A percentile compares a stretch with the other conserved stretches of the same genome.
These are phyloP conservation scores for Cryptomeria japonica DNA, from an alignment of 75 land plant species.

Conservation along the genomic window DNA sequence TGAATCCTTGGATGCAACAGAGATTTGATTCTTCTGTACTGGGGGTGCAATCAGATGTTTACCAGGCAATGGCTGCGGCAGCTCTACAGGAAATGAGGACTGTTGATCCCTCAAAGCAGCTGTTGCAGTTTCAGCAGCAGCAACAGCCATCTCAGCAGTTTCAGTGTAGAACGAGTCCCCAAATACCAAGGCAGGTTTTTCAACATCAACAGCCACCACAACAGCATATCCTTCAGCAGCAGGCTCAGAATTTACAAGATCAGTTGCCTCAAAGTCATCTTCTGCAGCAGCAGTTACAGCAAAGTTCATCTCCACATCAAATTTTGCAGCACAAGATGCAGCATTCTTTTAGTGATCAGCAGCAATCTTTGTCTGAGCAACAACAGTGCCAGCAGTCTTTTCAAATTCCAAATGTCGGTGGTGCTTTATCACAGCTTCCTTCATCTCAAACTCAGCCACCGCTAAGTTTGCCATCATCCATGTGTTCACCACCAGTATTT, in stretches of 20 bases:
- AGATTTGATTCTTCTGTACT: conserved; percentile 62
- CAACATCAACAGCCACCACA: conserved; percentile 49
- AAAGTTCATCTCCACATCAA: conserved; percentile 24
- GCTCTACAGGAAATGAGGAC: conserved; percentile 85
- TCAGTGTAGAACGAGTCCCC: conserved; percentile 16
- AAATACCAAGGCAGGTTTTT: conserved; percentile 44
- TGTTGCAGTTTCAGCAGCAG: conserved; percentile 42
- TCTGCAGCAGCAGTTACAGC: conserved; percentile 38
- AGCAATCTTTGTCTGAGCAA: conserved; percentile 20
- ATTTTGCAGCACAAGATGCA: conserved; percentile 23
- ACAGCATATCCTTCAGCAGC: conserved; percentile 34
- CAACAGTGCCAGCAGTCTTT: conserved; percentile 18
- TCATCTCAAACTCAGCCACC: conserved; percentile 49
- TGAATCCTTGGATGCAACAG: conserved; percentile 74
- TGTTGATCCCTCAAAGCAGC: conserved; percentile 65
- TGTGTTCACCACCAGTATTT: conserved; percentile 42
- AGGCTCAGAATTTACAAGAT: conserved; percentile 32
- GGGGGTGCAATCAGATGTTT: conserved; percentile 68
- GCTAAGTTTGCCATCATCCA: conserved; percentile 20
- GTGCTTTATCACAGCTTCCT: conserved; percentile 28
- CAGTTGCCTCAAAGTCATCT: conserved; percentile 26
- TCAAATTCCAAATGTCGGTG: conserved; percentile 17
- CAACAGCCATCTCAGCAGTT: conserved; percentile 46
- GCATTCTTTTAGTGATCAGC: conserved; percentile 25
- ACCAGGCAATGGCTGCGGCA: conserved; percentile 88